phyloP scores from a whole-genome alignment of 495 filamentous ascomycete genomes.

The Chaetomium tenue region DNA sequence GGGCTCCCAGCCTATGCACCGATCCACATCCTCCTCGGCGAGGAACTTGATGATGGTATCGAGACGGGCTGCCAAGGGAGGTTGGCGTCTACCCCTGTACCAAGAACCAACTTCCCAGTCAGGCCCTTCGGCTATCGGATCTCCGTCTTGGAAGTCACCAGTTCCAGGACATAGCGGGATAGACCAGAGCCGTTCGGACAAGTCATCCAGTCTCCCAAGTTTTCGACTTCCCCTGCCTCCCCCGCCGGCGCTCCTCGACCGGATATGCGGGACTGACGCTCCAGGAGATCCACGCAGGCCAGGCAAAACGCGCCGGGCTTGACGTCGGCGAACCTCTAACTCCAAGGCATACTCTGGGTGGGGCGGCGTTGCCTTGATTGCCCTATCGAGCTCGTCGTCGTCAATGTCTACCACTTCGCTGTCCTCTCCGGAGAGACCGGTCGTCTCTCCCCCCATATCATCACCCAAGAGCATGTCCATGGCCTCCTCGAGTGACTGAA shows the following conservation, averaged over 20 bases:
- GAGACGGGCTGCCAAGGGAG: slow-evolving; percentile 30
- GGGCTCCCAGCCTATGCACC: slow-evolving; percentile 28
- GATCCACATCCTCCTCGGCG: slow-evolving; percentile 36
- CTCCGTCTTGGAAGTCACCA: not conserved
- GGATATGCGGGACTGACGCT: not conserved
- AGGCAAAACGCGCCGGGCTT: not conserved
- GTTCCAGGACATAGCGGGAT: not conserved
- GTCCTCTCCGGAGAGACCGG: not conserved
- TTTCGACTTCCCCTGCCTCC: not conserved
- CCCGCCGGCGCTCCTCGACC: not conserved
- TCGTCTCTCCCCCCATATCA: not conserved
- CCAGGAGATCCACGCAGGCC: not conserved
- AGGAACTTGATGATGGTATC: slow-evolving; percentile 34
- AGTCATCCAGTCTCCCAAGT: not conserved
- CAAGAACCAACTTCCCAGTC: slow-evolving; percentile 29
- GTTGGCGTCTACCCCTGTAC: slow-evolving; percentile 27
- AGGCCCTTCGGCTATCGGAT: slow-evolving; percentile 2
- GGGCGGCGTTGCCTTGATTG: not conserved
- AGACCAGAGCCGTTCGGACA: not conserved
- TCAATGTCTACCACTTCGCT: not conserved
- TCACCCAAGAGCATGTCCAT: not conserved
- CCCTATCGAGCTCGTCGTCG: not conserved
- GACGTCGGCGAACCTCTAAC: too few species aligned
- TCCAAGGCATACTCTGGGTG: not conserved
- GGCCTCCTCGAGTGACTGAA: not conserved